Evolutionary conservation across 495 filamentous ascomycete species (phyloP), one percentile per base, ranked within the genome.

Genomic region (Aspergillus bridgeri): DNA sequence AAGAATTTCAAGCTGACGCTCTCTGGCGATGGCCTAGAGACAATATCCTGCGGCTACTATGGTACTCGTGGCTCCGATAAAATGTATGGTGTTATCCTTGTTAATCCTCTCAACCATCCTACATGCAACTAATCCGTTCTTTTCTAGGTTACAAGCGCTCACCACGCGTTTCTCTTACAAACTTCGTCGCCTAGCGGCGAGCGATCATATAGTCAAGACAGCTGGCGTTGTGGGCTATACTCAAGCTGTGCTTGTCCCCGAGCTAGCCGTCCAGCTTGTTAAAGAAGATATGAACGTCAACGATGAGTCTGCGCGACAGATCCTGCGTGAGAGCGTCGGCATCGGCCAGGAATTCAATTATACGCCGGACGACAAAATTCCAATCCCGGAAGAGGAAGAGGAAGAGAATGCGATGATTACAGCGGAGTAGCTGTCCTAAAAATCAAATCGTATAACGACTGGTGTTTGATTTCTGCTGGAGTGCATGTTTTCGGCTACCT

Each of bases 181-280:
- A 47, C 69, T 97, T 18, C 82, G 86, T 27, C 80, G 83, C 57
- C 74, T 86, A 45, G 83, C 87, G 8, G 69, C 81, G 17, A 76
- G 78, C 50, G 92, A 96, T 69, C 73, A 75, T 42, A 75, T 95
- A 13, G 78, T 96, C 48, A 83, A 88, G 11, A 77, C 79, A 0
- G 79, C 87, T 22, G 89, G 91, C 9, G 79, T 89, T 24, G 84
- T 83, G 15, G 82, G 80, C 18, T 98, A 90, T 62, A 83, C 96
- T 7, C 91, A 96, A 70, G 76, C 79, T 0, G 94, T 98, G 3
- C 73, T 97, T 44, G 91, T 96, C 15, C 92, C 92, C 0, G 94
- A 98, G 67, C 68, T 97, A 49, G 83, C 88, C 5, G 77, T 90
- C 2, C 72, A 75, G 60, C 79, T 98, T 18, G 87, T 98, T 23